Evolutionary conservation across 2,329 filamentous ascomycete species (phyloP).

Genomic region (Fusarium sp.): DNA sequence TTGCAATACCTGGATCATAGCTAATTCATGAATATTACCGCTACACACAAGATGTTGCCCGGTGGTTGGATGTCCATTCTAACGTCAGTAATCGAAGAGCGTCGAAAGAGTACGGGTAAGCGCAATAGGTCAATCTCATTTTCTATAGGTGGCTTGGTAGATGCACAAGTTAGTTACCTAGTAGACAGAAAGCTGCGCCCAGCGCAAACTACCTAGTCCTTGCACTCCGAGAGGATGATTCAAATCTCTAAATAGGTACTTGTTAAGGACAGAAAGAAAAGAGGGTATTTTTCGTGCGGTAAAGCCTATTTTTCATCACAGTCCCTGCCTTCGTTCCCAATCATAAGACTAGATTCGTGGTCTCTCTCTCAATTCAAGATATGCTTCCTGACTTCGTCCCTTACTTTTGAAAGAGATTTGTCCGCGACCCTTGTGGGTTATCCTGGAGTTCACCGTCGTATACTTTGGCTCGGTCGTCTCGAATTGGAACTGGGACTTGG

Average conservation of each 20-base stretch:
- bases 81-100: neutral
- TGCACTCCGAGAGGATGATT: neutral
- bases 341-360: neutral
- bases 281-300: slow-evolving; percentile 18
- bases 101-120: neutral
- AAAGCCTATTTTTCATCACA: neutral
- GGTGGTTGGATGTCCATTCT: neutral
- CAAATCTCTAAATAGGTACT: neutral
- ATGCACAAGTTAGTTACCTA: neutral
- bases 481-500: slow-evolving; percentile 51
- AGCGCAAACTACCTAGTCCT: neutral
- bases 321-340: neutral
- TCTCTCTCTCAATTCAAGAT: neutral
- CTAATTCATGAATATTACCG: neutral
- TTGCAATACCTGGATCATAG: neutral
- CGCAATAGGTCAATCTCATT: neutral
- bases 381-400: neutral
- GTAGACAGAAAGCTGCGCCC: neutral
- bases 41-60: neutral
- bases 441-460: slow-evolving; percentile 53
- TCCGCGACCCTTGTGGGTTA: slow-evolving; percentile 46
- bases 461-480: slow-evolving; percentile 50
- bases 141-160: neutral
- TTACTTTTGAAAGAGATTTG: slow-evolving; percentile 48
- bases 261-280: neutral